Evolutionary conservation across 148 eudicot species (phyloP), one percentile per base, ranked within the genome.

Genomic region (Chenopodium album): DNA sequence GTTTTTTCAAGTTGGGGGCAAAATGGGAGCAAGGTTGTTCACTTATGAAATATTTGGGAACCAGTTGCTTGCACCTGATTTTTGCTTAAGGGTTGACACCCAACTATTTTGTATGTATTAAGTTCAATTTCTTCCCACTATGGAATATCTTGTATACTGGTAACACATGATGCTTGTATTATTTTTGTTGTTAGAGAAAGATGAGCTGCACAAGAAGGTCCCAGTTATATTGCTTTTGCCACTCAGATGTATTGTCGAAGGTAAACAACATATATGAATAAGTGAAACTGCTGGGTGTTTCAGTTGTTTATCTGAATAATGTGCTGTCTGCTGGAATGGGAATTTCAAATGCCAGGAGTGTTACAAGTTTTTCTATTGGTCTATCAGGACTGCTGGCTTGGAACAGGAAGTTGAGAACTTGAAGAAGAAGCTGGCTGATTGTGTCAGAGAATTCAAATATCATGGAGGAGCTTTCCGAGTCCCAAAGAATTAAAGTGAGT

Each of bases 351-450:
- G 37, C 54, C 60, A 46, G 82, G 19, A 48, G 75, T 46, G 41
- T 84, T 71, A 81, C 48, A 46, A 77, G 41, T 32, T 67, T 28
- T 77, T 75, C 72, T 79, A 72, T 79, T 82, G 79, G 62, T 82
- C 74, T 84, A 82, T 82, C 86, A 96, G 99, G 97, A 96, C 94
- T 84, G 94, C 97, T 91, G 94, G 90, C 68, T 87, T 96, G 86
- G 99, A 96, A 90, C 95, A 96, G 84, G 98, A 96, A 87, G 89
- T 94, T 75, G 94, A 91, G 87, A 90, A 87, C 84, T 91, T 96
- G 85, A 90, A 86, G 86, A 89, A 86, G 76, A 89, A 91, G 86
- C 85, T 96, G 87, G 88, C 91, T 85, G 85, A 89, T 63, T 90
- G 84, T 89, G 77, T 83, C 20, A 89, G 94, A 91, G 73, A 96